Evolutionary conservation across 83 land plant genomes (phyloP).

Genomic region (Picea mariana): DNA sequence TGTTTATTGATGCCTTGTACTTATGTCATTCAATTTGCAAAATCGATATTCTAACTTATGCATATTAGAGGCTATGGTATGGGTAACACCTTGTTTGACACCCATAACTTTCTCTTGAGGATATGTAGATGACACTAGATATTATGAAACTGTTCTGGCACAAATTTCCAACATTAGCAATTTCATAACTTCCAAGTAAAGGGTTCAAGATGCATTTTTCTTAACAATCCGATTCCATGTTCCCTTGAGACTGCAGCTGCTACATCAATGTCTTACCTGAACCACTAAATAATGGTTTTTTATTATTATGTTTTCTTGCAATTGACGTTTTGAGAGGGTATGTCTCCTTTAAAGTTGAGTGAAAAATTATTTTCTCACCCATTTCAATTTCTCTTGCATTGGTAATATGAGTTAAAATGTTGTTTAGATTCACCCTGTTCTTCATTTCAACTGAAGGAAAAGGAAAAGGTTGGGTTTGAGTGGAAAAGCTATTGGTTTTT

Average conservation of each 20-base stretch:
- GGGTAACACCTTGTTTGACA: background rate
- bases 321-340: background rate
- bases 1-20: background rate
- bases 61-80: background rate
- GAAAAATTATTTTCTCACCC: background rate
- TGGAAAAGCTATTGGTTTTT: background rate
- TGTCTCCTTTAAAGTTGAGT: background rate
- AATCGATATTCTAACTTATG: background rate
- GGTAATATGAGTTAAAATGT: background rate
- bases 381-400: background rate
- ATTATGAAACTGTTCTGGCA: too few relatives aligned
- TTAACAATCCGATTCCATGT: too few relatives aligned
- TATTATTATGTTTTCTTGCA: too few relatives aligned
- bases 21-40: background rate
- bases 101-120: background rate
- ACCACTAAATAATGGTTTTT: too few relatives aligned
- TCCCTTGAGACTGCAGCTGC: too few relatives aligned
- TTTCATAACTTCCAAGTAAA: too few relatives aligned
- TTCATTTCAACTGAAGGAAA: background rate
- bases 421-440: constrained; percentile 2
- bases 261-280: too few relatives aligned
- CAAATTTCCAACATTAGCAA: too few relatives aligned
- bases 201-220: too few relatives aligned
- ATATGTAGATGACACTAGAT: background rate
- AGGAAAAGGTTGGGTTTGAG: background rate